phyloP scores from a whole-genome alignment of 176 grass and related monocot genomes.

The Otatea glauca region DNA sequence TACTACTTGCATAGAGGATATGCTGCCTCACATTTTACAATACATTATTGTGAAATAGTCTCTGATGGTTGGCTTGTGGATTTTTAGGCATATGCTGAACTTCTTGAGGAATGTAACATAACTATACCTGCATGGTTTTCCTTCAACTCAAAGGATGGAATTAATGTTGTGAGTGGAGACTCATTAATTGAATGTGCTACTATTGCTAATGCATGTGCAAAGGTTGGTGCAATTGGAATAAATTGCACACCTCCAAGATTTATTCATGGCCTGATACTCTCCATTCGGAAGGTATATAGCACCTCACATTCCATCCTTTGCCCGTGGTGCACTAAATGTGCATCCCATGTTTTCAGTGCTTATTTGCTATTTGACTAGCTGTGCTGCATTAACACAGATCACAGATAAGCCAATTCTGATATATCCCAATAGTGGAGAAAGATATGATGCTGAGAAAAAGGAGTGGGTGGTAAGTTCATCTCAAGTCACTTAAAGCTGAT shows the following conservation, averaged over 20 bases:
- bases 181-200: conserved; percentile 76
- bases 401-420: conserved; percentile 88
- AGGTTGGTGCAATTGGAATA: conserved; percentile 83
- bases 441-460: conserved; percentile 76
- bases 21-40: conserved; percentile 31
- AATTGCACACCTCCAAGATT: conserved; percentile 97
- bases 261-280: conserved; percentile 80
- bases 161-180: conserved; percentile 82
- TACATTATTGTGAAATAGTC: conserved; percentile 12
- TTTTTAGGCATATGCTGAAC: conserved; percentile 86
- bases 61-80: conserved; percentile 17
- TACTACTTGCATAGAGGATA: not conserved
- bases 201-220: conserved; percentile 74
- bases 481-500: not conserved
- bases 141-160: conserved; percentile 93
- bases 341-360: conserved; percentile 11
- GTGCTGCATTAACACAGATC: conserved; percentile 49
- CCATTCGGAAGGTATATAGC: conserved; percentile 68
- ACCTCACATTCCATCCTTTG: not conserved
- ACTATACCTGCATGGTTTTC: conserved; percentile 93
- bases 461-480: conserved; percentile 85
- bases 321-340: not conserved
- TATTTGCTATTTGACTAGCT: conserved; percentile 4
- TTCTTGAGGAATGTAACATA: conserved; percentile 78
- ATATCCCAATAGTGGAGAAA: conserved; percentile 92